A percentile compares a stretch with the other conserved stretches of the same genome.
phyloP scores from a whole-genome alignment of 805 yeast genomes.

The Starmerella davenportii region DNA sequence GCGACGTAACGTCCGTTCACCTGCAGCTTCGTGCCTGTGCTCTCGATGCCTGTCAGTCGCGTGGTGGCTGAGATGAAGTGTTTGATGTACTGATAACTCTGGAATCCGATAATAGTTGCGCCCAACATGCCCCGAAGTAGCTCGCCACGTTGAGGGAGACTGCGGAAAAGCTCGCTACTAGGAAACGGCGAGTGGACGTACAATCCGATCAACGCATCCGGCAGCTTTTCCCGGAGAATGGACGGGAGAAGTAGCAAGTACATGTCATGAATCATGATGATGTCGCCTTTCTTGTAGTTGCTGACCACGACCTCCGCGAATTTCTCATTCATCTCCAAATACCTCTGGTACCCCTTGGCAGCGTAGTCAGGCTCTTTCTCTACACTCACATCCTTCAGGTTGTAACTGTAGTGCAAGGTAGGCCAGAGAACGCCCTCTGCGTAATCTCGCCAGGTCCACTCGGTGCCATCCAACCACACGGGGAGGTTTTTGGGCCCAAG shows the following conservation, averaged over 20 bases:
- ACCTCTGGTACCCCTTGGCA: conserved; percentile 64
- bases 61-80: conserved; percentile 86
- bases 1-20: conserved; percentile 64
- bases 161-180: conserved; percentile 79
- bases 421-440: conserved; percentile 92
- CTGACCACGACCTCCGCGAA: conserved; percentile 61
- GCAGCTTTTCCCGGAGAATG: conserved; percentile 57
- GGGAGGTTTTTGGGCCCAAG: conserved; percentile 32
- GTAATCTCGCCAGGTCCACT: conserved; percentile 67
- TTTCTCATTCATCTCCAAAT: conserved; percentile 77
- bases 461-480: conserved; percentile 67
- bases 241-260: conserved; percentile 69
- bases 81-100: conserved; percentile 66
- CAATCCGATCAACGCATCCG: conserved; percentile 56
- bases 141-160: conserved; percentile 65
- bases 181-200: conserved; percentile 89
- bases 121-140: conserved; percentile 85
- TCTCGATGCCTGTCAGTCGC: conserved; percentile 66
- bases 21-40: conserved; percentile 29
- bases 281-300: conserved; percentile 71
- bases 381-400: conserved; percentile 8
- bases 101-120: conserved; percentile 71
- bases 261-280: conserved; percentile 86
- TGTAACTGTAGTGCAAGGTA: conserved; percentile 75
- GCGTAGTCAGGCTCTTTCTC: conserved; percentile 26